phyloP scores from a whole-genome alignment of 148 eudicot genomes.

The Pharnaceum exiguum region DNA sequence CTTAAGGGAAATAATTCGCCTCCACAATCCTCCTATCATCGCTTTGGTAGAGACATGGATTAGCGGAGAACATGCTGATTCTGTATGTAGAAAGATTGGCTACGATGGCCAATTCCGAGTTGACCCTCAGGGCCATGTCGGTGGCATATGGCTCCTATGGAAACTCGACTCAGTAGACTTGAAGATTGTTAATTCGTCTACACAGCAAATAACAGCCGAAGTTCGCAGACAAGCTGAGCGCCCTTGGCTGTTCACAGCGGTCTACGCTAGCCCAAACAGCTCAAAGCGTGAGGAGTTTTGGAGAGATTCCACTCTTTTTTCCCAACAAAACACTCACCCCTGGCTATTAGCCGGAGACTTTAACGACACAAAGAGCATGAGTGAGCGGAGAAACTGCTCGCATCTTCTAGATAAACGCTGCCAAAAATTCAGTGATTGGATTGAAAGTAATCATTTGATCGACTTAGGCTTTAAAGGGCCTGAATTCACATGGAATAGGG shows the following conservation, averaged over 20 bases:
- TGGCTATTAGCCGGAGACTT: not conserved
- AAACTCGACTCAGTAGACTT: not conserved
- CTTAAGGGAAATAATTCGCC: not conserved
- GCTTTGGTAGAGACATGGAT: not conserved
- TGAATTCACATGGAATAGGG: not conserved
- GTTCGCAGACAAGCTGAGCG: not conserved
- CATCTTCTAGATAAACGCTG: not conserved
- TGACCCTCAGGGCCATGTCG: not conserved
- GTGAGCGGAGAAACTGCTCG: not conserved
- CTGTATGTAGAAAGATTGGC: not conserved
- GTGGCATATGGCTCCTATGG: constrained; percentile 11
- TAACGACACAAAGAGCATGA: not conserved
- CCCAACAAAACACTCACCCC: not conserved
- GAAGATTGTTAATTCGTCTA: not conserved
- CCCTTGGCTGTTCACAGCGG: not conserved
- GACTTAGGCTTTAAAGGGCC: not conserved
- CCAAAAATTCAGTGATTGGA: not conserved
- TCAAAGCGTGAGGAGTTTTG: not conserved
- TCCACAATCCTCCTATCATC: not conserved
- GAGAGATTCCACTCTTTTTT: not conserved
- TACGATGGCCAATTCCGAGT: not conserved
- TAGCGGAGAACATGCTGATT: not conserved
- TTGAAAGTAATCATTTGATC: not conserved
- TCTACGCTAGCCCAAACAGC: not conserved
- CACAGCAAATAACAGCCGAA: not conserved